Evolutionary conservation across 192 early-diverging fungal genomes (phyloP).

Genomic region (Backusella westeae): DNA sequence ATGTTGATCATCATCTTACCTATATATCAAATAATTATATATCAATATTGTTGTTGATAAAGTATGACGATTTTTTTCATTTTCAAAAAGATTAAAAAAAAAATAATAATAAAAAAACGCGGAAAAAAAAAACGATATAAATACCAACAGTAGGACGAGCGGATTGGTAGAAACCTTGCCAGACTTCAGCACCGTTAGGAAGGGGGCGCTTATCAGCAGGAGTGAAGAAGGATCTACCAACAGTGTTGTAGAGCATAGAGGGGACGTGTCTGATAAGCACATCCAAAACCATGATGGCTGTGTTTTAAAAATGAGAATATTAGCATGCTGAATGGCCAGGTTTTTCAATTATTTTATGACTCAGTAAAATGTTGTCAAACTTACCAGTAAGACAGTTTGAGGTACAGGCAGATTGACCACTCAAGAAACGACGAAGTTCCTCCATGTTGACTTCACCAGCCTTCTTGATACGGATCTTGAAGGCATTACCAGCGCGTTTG

Average conservation of each 20-base stretch:
- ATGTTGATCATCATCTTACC: conserved; percentile 69
- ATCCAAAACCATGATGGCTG: conserved; percentile 70
- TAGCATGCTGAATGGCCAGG: not conserved
- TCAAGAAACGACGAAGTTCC: conserved; percentile 53
- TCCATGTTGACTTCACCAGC: conserved; percentile 66
- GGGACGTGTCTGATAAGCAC: conserved; percentile 81
- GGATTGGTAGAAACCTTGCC: conserved; percentile 93
- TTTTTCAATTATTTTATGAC: not conserved
- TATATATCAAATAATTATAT: conserved; percentile 10
- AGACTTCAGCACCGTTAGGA: conserved; percentile 80
- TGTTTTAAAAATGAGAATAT: not conserved
- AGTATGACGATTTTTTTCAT: not conserved
- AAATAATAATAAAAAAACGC: not conserved
- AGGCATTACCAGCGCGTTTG: conserved; percentile 50
- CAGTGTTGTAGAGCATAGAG: conserved; percentile 74
- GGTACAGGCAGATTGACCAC: conserved; percentile 39
- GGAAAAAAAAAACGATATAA: not conserved
- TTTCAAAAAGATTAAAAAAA: not conserved
- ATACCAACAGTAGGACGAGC: conserved; percentile 73
- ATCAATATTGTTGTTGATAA: not conserved
- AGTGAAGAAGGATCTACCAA: conserved; percentile 91
- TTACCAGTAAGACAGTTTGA: conserved; percentile 46
- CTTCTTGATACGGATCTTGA: conserved; percentile 66
- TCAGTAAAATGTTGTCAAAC: not conserved
- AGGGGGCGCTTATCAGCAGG: conserved; percentile 51